Evolutionary conservation across 805 yeast species (phyloP), one percentile per base, ranked within the genome.

Genomic region (Candida nitratophila): DNA sequence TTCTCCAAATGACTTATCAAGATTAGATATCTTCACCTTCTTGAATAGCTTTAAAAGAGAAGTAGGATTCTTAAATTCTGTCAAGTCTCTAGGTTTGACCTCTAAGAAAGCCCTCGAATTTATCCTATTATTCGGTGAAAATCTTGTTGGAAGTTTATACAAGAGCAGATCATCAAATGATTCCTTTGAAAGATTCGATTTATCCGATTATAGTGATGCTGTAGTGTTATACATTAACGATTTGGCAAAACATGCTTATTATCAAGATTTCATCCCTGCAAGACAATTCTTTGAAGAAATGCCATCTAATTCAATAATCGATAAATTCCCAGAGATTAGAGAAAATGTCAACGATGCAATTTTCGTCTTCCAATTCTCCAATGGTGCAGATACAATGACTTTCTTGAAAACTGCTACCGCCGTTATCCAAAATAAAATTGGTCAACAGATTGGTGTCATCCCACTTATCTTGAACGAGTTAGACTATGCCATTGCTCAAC

Each of bases 381-480:
- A 78, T 48, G 65, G 66, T 14, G 63, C 66, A 2, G 83, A 85
- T 46, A 53, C 82, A 17, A 57, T 66, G 16, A 76, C 73, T 1
- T 59, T 81, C 26, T 61, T 74, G 17, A 67, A 81, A 9, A 66
- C 79, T 30, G 53, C 82, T 2, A 68, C 71, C 22, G 60, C 75
- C 2, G 65, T 79, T 2, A 54, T 79, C n/a, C 68, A 72, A 12
- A 73, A 76, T 37, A 77, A 79, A 1, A 70, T 85, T 16, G 86
- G 96, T 0, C 84, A 89, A 50, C 83, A 90, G 60, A 56, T 91
- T 42, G 99, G 97, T 7, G 49, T 91, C 3, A 66, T 91, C n/a
- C 96, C 98, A 0, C 46, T 84, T 2, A 55, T 62, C 9, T 61
- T 57, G 6, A 45, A 53, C 12, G 52, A 45, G 3, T 35, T 41